Percentiles rank a stretch among this genome's conserved stretches.
Evolutionary conservation across 2,329 filamentous ascomycete genomes (phyloP).

Genomic region (Exophiala dermatitidis): DNA sequence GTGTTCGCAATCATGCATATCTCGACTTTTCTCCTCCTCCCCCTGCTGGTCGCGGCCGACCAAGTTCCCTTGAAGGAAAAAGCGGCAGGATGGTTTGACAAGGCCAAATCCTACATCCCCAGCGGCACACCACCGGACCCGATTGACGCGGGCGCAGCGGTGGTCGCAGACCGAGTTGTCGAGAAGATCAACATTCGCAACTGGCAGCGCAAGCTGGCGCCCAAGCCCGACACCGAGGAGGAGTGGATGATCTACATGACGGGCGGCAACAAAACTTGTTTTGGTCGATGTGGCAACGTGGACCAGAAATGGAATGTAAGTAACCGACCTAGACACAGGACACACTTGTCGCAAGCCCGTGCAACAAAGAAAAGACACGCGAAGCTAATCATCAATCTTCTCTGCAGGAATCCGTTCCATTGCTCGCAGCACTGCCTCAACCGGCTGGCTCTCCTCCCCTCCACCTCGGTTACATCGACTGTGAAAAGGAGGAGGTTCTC

Average conservation of each 20-base stretch:
- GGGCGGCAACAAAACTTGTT: slow-evolving; percentile 59
- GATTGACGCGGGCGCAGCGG: slow-evolving; percentile 39
- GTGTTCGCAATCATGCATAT: slow-evolving; percentile 40
- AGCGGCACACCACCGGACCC: slow-evolving; percentile 37
- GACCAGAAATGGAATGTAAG: slow-evolving; percentile 48
- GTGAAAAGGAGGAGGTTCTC: slow-evolving; percentile 51
- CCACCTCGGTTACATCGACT: slow-evolving; percentile 52
- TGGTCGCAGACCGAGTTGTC: slow-evolving; percentile 46
- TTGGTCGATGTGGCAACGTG: slow-evolving; percentile 49
- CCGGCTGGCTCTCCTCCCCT: slow-evolving; percentile 47
- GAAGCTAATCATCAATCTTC: not conserved
- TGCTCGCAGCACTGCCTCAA: slow-evolving; percentile 39
- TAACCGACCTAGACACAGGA: not conserved
- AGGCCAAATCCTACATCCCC: slow-evolving; percentile 50
- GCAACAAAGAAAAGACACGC: too few relatives aligned
- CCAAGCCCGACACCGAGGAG: slow-evolving; percentile 41
- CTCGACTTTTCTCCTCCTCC: slow-evolving; percentile 41
- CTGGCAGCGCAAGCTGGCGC: slow-evolving; percentile 48
- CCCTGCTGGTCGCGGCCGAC: slow-evolving; percentile 35
- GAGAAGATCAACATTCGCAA: slow-evolving; percentile 50
- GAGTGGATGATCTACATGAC: slow-evolving; percentile 55
- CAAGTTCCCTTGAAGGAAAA: slow-evolving; percentile 48
- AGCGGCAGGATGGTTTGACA: slow-evolving; percentile 43
- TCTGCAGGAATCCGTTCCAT: slow-evolving; percentile 44
- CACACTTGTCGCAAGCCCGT: too few relatives aligned